Percentiles rank a stretch among this genome's conserved stretches.
Evolutionary conservation across 768 basidiomycete genomes (phyloP).

Genomic region (Leccinellum albellum): DNA sequence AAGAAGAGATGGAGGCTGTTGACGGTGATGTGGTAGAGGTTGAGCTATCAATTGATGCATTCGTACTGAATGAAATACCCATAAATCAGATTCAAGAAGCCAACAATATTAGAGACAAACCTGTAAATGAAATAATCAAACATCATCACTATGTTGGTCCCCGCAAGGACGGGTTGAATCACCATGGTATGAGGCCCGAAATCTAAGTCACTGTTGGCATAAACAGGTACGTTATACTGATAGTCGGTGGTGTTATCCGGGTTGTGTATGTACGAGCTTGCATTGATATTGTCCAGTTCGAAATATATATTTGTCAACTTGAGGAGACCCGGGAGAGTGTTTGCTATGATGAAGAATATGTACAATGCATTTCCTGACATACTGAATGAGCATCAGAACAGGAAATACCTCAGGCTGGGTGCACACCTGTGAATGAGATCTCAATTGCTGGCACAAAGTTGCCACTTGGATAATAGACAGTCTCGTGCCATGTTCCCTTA

Average conservation of each 20-base stretch:
- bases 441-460: background rate
- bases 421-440: slow-evolving; percentile 13
- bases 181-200: slow-evolving; percentile 7
- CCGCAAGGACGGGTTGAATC: slow-evolving; percentile 1
- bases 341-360: slow-evolving; percentile 18
- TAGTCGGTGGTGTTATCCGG: background rate
- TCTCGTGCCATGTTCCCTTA: slow-evolving; percentile 19
- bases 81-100: background rate
- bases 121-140: slow-evolving; percentile 21
- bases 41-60: background rate
- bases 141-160: slow-evolving; percentile 3
- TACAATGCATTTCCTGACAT: slow-evolving; percentile 12
- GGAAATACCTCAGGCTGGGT: background rate
- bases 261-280: background rate
- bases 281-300: background rate
- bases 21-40: background rate
- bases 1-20: background rate
- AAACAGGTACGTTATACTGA: slow-evolving; percentile 16
- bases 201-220: slow-evolving; percentile 3
- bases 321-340: background rate
- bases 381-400: background rate
- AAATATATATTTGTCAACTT: slow-evolving; percentile 7
- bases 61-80: background rate
- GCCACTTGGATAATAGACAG: background rate
- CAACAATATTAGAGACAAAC: slow-evolving; percentile 1